Base-by-base conservation (phyloP, 2,329 filamentous ascomycete genomes). In the Leptographium procerum region DNA sequence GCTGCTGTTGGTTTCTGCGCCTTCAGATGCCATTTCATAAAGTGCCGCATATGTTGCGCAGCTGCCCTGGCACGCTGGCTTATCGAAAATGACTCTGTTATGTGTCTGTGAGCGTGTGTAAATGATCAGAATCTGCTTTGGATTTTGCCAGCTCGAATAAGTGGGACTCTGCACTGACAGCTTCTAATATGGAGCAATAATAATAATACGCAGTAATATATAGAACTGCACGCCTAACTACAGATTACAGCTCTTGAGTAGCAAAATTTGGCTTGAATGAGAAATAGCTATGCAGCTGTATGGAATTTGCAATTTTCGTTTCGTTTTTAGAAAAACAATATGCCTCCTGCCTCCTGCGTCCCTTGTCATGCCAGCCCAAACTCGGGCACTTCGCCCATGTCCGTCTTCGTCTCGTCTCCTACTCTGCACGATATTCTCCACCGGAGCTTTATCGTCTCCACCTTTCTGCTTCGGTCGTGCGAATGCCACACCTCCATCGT, bases 371-470 rank as follows among this genome's bases (percentile, higher is more conserved):
- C 82, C 66, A 96, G 81, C 48, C 85, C 86, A 67, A 96, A 82
- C 62, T 89, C 84, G 13, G 87, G 76, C 64, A 97, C 86, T 73
- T 92, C 89, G 6, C 92, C 92, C 75, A 87, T 89, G 73, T 96
- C 90, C 60, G 87, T 86, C 69, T 83, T 86, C 61, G 78, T 69
- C 67, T 85, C 82, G 3, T 26, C 56, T 33, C 82, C 87, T 14
- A 94, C 70, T 66, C 81, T 83, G 72, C 96, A 97, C 6, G 86
- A 83, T 29, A 89, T 84, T 66, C 89, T 89, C 89, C 91, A 99
- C 62, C 94, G 79, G 73, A 99, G 82, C 74, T 95, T 95, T 61
- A 95, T 85, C n/a, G 77, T 80, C 59, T 83, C 84, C 1, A 94
- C 94, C 67, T 87, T 88, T 50, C 83, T 72, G 28, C 64, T 78